Evolutionary conservation across 129 eudicot genomes (phyloP), one percentile per base, ranked within the genome.

Genomic region (Logfia minima): DNA sequence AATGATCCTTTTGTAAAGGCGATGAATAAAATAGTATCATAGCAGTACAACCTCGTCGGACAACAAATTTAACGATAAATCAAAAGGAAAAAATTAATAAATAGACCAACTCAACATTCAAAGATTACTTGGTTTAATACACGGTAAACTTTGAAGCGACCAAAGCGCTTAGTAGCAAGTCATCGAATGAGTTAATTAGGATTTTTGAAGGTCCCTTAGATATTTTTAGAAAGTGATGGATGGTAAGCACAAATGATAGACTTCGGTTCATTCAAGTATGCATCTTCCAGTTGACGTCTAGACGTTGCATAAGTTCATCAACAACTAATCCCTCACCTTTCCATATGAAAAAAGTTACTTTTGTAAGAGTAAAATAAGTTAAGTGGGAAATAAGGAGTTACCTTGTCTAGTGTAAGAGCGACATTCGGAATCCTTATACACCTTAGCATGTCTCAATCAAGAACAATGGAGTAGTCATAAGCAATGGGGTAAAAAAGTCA

Each of bases 371-470:
- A 43, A 94, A 78, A n/a, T 14, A 60, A 45, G 74, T 17, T 16
- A 41, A 23, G 24, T 71, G 63, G 31, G 14, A 43, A 61, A 67
- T 58, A 52, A 22, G 17, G 39, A 28, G 34, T 71, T 77, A 89
- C 97, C 99, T 89, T 94, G 78, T 94, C 94, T 21, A 91, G 80
- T 13, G 97, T 94, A 68, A 94, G 96, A 81, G 99, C 97, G 84
- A 91, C 79, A 88, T 94, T 89, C 82, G 89, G 96, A 75, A 94
- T 94, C 81, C 97, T 85, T 80, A 94, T 21, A 94, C 99, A 71
- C 99, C 83, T 94, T 97, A 8, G 96, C 99, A 90, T 89, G 79
- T 59, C 70, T 34, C 74, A 67, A 35, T 75, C 31, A 69, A 70
- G 67, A 24, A 76, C 22, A 68, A 55, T 55, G 19, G 9, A 65